Conservation (phyloP, 805 yeast species). For the Candida silvatica region DNA sequence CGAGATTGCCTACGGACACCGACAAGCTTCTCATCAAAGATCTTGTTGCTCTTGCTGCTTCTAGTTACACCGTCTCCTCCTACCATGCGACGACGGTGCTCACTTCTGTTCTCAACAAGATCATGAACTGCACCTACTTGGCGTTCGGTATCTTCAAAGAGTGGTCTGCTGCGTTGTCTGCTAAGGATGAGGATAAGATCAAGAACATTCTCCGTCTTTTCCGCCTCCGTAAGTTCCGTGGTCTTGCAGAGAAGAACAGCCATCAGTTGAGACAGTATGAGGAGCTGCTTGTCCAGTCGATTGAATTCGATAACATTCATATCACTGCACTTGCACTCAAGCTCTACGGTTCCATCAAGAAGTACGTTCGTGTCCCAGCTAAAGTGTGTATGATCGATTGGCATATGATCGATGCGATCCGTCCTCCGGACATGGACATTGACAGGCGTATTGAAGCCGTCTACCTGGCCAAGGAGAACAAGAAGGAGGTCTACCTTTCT, state of each 20-base stretch:
- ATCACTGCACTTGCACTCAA: constrained; percentile 47
- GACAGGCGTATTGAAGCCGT: constrained; percentile 53
- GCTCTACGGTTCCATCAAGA: constrained; percentile 34
- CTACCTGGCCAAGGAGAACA: constrained; percentile 52
- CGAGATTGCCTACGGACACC: constrained; percentile 57
- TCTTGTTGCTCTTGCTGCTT: constrained; percentile 53
- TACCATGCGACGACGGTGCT: constrained; percentile 61
- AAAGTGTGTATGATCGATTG: constrained; percentile 45
- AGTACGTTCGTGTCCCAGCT: constrained; percentile 37
- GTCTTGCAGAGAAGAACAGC: constrained; percentile 50
- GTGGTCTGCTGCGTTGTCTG: constrained; percentile 35
- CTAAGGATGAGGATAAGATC: constrained; percentile 43
- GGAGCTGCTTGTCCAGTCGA: constrained; percentile 42
- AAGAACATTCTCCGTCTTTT: constrained; percentile 59
- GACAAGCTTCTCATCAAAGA: constrained; percentile 61
- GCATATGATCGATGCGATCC: constrained; percentile 32
- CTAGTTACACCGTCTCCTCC: constrained; percentile 64
- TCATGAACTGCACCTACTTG: constrained; percentile 45
- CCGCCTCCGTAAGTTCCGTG: constrained; percentile 45
- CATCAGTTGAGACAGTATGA: constrained; percentile 40
- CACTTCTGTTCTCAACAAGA: constrained; percentile 58
- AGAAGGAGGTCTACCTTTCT: constrained; percentile 34
- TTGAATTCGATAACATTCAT: constrained; percentile 45
- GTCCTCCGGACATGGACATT: constrained; percentile 50
- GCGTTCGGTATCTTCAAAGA: constrained; percentile 40